A percentile compares a stretch with the other conserved stretches of the same genome.
phyloP scores from a whole-genome alignment of 2,329 filamentous ascomycete species.

The Simplicillium aogashimaense region DNA sequence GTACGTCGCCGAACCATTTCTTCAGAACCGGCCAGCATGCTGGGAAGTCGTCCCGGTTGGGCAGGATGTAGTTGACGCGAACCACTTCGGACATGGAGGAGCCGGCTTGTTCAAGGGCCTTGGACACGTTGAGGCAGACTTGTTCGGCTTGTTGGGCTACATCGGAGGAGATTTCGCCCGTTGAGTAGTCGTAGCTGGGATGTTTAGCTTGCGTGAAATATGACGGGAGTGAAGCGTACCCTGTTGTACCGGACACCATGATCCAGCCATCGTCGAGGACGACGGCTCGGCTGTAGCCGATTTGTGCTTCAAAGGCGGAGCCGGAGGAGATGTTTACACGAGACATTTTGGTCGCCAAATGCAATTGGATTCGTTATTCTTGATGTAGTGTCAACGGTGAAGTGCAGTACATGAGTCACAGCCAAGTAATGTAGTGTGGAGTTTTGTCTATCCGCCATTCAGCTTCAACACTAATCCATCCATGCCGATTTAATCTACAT shows the following conservation, averaged over 20 bases:
- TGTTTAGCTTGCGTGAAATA: slow-evolving; percentile 2
- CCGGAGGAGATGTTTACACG: slow-evolving; percentile 35
- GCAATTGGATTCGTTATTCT: background rate
- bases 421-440: background rate
- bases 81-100: slow-evolving; percentile 35
- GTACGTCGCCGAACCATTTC: slow-evolving; percentile 37
- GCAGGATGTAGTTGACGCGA: slow-evolving; percentile 41
- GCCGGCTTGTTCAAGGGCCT: slow-evolving; percentile 33
- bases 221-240: slow-evolving; percentile 23
- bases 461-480: no score
- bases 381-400: background rate
- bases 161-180: slow-evolving; percentile 31
- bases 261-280: slow-evolving; percentile 35
- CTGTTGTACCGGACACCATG: slow-evolving; percentile 45
- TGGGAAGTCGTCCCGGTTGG: slow-evolving; percentile 34
- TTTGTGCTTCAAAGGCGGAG: slow-evolving; percentile 40
- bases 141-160: slow-evolving; percentile 40
- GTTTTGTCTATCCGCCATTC: background rate
- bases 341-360: slow-evolving; percentile 15
- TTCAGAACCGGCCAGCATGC: slow-evolving; percentile 38
- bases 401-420: background rate
- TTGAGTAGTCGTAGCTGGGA: slow-evolving; percentile 41
- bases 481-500: no score
- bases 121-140: slow-evolving; percentile 34
- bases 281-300: slow-evolving; percentile 45